Percentiles rank a stretch among this genome's conserved stretches.
Evolutionary conservation across 306 rosid genomes (phyloP).

Genomic region (Glycyrrhiza uralensis): DNA sequence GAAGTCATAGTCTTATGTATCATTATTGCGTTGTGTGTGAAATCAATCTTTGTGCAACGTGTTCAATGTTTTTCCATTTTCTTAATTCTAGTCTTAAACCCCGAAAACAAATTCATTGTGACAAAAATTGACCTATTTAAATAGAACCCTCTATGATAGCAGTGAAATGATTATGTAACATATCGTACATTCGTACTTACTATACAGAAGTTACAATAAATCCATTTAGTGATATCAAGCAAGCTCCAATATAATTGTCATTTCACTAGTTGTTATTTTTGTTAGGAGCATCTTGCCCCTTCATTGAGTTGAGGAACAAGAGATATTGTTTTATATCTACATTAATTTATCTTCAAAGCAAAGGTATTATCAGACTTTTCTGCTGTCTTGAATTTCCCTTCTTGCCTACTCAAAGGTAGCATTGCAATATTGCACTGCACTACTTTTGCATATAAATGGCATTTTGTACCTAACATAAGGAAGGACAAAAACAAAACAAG

Average conservation of each 20-base stretch:
- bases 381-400: conserved; percentile 48
- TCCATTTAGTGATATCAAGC: conserved; percentile 3
- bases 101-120: not conserved
- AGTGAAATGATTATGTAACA: conserved; percentile 23
- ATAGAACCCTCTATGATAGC: conserved; percentile 11
- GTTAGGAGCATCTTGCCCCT: conserved; percentile 19
- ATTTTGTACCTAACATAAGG: conserved; percentile 46
- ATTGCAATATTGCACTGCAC: conserved; percentile 31
- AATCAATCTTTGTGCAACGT: too few relatives aligned
- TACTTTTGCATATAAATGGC: conserved; percentile 34
- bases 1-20: too few relatives aligned
- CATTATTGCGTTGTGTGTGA: too few relatives aligned
- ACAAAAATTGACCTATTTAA: conserved; percentile 17
- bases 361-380: conserved; percentile 42
- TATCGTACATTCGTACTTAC: conserved; percentile 7
- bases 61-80: too few relatives aligned
- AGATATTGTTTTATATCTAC: conserved; percentile 16
- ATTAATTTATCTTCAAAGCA: conserved; percentile 75
- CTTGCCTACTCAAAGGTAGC: conserved; percentile 62
- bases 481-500: not conserved
- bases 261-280: not conserved
- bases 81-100: too few relatives aligned
- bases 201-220: conserved; percentile 19
- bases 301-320: conserved; percentile 19
- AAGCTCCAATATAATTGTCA: conserved; percentile 12